These are phyloP conservation scores for Neurospora sp. DNA, from an alignment of 495 filamentous ascomycete species.

Conservation along the genomic window DNA sequence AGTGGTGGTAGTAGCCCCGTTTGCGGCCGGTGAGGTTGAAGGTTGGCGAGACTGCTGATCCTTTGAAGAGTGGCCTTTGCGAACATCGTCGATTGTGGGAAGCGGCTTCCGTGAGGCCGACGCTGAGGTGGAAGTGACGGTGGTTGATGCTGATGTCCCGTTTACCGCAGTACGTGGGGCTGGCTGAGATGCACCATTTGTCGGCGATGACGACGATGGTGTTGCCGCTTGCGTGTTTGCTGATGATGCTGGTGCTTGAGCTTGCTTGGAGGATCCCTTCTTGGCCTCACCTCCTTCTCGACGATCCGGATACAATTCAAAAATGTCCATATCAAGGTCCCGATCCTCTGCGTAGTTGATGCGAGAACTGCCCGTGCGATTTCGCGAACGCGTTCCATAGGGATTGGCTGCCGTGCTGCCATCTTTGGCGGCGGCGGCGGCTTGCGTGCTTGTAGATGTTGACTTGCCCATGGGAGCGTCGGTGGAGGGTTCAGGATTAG, in stretches of 20 bases:
- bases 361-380: constrained; percentile 68
- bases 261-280: constrained; percentile 32
- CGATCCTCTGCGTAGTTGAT: constrained; percentile 96
- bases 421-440: constrained; percentile 28
- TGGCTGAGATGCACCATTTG: background rate
- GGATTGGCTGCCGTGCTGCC: constrained; percentile 45
- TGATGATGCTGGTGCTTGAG: constrained; percentile 18
- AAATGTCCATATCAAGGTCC: constrained; percentile 78
- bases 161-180: background rate
- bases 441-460: constrained; percentile 24
- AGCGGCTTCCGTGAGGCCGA: constrained; percentile 19
- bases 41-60: constrained; percentile 10
- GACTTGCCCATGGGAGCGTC: constrained; percentile 29
- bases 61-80: constrained; percentile 12
- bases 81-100: constrained; percentile 20
- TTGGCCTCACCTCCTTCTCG: constrained; percentile 35
- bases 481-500: constrained; percentile 11
- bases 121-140: background rate
- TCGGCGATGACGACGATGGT: background rate
- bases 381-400: constrained; percentile 93
- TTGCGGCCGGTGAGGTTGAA: constrained; percentile 16
- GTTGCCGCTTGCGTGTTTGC: constrained; percentile 2
- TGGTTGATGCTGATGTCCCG: background rate
- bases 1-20: constrained; percentile 40
- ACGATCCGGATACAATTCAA: constrained; percentile 39